phyloP scores from a whole-genome alignment of 2,329 filamentous ascomycete species.

The Zasmidium cellare region DNA sequence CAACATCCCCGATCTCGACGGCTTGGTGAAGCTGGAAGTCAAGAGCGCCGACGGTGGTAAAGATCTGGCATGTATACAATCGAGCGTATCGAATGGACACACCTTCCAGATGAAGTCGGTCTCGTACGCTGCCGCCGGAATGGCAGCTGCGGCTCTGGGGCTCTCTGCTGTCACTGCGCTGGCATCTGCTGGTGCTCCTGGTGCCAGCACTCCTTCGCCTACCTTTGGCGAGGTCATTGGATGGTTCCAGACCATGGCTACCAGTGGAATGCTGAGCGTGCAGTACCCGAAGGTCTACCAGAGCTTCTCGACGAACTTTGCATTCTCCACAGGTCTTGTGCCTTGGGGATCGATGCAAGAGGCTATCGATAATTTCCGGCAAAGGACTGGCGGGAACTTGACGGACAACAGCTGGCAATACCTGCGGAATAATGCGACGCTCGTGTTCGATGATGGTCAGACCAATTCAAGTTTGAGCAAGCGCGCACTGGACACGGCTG shows the following conservation, averaged over 20 bases:
- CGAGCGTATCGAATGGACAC: slow-evolving; percentile 83
- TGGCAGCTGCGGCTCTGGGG: slow-evolving; percentile 79
- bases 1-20: slow-evolving; percentile 84
- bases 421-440: slow-evolving; percentile 75
- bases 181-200: slow-evolving; percentile 56
- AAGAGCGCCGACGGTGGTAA: slow-evolving; percentile 59
- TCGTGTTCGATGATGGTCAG: slow-evolving; percentile 67
- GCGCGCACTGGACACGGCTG: slow-evolving; percentile 26
- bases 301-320: slow-evolving; percentile 91
- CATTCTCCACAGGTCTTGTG: slow-evolving; percentile 81
- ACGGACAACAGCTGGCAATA: slow-evolving; percentile 74
- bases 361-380: slow-evolving; percentile 81
- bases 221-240: slow-evolving; percentile 82
- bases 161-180: slow-evolving; percentile 71
- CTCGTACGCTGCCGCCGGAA: slow-evolving; percentile 77
- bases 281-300: slow-evolving; percentile 84
- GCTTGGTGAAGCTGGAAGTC: slow-evolving; percentile 76
- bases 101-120: slow-evolving; percentile 73
- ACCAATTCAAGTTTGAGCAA: slow-evolving; percentile 34
- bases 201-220: slow-evolving; percentile 69
- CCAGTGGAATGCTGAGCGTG: slow-evolving; percentile 95
- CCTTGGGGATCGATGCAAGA: slow-evolving; percentile 78
- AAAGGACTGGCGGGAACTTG: slow-evolving; percentile 79
- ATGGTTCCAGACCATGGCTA: slow-evolving; percentile 91
- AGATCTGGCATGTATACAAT: slow-evolving; percentile 79